Conservation (phyloP, 139 green algal genomes). For the Picochlorum sp. region DNA sequence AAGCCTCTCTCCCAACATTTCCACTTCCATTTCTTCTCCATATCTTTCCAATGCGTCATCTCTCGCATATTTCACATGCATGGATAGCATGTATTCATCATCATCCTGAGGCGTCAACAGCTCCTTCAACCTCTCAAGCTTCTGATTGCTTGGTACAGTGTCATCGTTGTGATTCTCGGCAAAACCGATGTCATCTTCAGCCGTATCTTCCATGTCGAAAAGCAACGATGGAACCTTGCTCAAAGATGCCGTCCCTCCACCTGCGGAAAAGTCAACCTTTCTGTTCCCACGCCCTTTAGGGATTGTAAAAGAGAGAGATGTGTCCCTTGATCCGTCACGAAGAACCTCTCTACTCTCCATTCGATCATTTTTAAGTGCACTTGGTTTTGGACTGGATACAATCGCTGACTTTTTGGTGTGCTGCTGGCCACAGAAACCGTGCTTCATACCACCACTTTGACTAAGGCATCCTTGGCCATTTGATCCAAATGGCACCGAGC, state of each 20-base stretch:
- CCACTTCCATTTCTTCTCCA: slow-evolving; percentile 7
- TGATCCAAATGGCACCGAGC: background rate
- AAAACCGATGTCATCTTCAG: background rate
- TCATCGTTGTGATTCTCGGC: background rate
- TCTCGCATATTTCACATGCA: slow-evolving; percentile 18
- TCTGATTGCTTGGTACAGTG: background rate
- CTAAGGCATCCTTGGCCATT: background rate
- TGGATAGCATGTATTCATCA: slow-evolving; percentile 31
- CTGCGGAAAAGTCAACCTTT: background rate
- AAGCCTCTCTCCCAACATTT: slow-evolving; percentile 31
- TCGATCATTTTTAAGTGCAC: too few relatives aligned
- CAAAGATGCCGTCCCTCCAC: slow-evolving; percentile 13
- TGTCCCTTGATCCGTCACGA: background rate
- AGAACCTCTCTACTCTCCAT: too few relatives aligned
- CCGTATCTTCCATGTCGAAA: slow-evolving; percentile 40
- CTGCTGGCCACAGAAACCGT: too few relatives aligned
- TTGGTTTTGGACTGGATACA: too few relatives aligned
- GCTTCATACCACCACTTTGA: too few relatives aligned
- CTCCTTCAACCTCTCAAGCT: background rate
- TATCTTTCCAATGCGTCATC: slow-evolving; percentile 13
- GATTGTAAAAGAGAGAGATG: background rate
- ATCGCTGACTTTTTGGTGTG: too few relatives aligned
- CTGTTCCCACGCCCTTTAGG: background rate
- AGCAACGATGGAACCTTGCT: slow-evolving; percentile 40
- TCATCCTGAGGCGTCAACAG: slow-evolving; percentile 26